Evolutionary conservation across 2,329 filamentous ascomycete species (phyloP), one percentile per base, ranked within the genome.

Genomic region (Leptodontidium sp.): DNA sequence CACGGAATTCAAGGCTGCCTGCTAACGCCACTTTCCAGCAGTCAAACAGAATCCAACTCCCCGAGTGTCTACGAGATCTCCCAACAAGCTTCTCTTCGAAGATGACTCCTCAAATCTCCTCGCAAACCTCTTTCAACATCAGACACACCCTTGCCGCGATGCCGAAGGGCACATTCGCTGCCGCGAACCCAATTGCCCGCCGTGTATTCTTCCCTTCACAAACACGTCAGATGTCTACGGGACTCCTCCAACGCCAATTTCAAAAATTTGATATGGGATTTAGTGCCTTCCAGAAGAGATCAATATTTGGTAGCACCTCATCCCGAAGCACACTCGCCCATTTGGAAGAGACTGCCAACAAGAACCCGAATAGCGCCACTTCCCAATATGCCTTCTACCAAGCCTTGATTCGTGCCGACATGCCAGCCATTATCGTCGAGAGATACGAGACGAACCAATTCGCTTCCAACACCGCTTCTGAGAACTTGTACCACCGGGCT

Each of bases 381-480:
- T 90, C 94, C 24, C 96, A 99, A 80, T 96, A 95, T 79, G 91
- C 93, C 17, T 98, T 99, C 80, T 99, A 99, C 79, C 91, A 95
- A 78, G 91, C 94, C 57, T 87, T 99, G 15, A 85, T 98, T 66
- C 92, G 92, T 78, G 94, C 95, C 63, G 96, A 97, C 77, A 94
- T 98, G 92, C 93, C 95, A 21, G 91, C 94, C 63, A 97, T 99
- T 71, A 84, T 99, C 67, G 87, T 98, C 69, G 94, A 98, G 80
- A 87, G 96, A 76, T 96, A 97, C 80, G 90, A 94, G 78, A 94
- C 91, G 17, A 92, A 92, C 71, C 89, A 91, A 66, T 99, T 94
- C 79, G 94, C 94, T 12, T 89, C 88, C 24, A 98, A 95, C 78
- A 80, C 89, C 17, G 87, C 88, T 14, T 91, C 91, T n/a, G 93